Conservation (phyloP, 2,329 filamentous ascomycete species). For the Fusarium anguioides region DNA sequence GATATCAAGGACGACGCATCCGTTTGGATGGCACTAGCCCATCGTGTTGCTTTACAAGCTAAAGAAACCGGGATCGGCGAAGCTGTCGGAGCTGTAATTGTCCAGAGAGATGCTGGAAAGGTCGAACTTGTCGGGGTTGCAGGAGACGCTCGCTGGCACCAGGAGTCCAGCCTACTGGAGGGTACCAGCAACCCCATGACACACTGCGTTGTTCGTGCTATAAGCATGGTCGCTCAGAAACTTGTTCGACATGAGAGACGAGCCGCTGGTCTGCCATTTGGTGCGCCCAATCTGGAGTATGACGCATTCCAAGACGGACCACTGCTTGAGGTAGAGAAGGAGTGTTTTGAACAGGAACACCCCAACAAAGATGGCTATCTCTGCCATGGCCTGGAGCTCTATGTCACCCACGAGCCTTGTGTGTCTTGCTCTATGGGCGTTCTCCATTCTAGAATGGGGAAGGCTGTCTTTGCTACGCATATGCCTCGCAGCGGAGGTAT, state of each 20-base stretch:
- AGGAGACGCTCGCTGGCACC: slow-evolving; percentile 78
- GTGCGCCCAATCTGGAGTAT: slow-evolving; percentile 60
- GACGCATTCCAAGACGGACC: slow-evolving; percentile 76
- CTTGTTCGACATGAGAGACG: slow-evolving; percentile 66
- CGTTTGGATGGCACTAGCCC: slow-evolving; percentile 75
- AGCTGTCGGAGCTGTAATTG: slow-evolving; percentile 78
- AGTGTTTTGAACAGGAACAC: slow-evolving; percentile 72
- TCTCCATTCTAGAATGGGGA: slow-evolving; percentile 90
- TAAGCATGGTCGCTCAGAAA: slow-evolving; percentile 83
- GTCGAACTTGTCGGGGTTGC: slow-evolving; percentile 76
- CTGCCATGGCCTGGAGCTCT: slow-evolving; percentile 92
- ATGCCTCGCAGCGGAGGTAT: slow-evolving; percentile 87
- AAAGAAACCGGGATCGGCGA: slow-evolving; percentile 71
- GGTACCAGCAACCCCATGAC: slow-evolving; percentile 77
- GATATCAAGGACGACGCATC: slow-evolving; percentile 73
- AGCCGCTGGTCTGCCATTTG: slow-evolving; percentile 50
- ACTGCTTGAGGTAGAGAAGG: slow-evolving; percentile 72
- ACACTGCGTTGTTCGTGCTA: slow-evolving; percentile 80
- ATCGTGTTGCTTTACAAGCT: slow-evolving; percentile 70
- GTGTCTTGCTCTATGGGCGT: slow-evolving; percentile 98
- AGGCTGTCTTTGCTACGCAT: slow-evolving; percentile 81
- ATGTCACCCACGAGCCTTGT: slow-evolving; percentile 95
- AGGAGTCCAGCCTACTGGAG: slow-evolving; percentile 59
- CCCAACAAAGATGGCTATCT: slow-evolving; percentile 84
- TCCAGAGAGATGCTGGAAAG: slow-evolving; percentile 68